Percentiles rank a stretch among this genome's conserved stretches.
Evolutionary conservation across 2,329 filamentous ascomycete genomes (phyloP).

Genomic region (Aspergillus caelatus): DNA sequence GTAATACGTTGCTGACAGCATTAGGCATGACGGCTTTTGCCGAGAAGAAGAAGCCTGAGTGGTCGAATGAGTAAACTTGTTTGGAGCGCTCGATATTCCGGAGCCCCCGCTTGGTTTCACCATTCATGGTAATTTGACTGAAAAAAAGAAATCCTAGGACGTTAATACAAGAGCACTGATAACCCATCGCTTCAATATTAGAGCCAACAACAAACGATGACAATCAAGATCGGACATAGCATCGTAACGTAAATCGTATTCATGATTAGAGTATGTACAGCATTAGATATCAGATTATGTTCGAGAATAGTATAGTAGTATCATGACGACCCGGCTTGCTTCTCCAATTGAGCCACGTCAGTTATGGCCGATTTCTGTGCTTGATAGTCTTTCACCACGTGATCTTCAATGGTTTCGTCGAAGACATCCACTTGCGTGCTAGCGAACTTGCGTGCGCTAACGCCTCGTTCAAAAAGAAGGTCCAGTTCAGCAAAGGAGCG

Average conservation of each 20-base stretch:
- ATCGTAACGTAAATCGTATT: conserved; percentile 18
- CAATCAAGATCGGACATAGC: not conserved
- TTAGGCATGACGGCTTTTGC: conserved; percentile 85
- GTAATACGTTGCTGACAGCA: conserved; percentile 14
- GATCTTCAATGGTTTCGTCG: conserved; percentile 38
- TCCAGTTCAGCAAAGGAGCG: conserved; percentile 86
- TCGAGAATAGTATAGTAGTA: conserved; percentile 8
- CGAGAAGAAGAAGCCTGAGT: conserved; percentile 90
- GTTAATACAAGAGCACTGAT: not conserved
- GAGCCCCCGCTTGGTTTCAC: not conserved
- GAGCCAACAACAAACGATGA: not conserved
- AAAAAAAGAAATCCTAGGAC: not conserved
- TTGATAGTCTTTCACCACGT: conserved; percentile 33
- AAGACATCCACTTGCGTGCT: conserved; percentile 60
- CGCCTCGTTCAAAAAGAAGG: conserved; percentile 73
- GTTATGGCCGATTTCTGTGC: conserved; percentile 53
- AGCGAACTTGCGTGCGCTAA: conserved; percentile 74
- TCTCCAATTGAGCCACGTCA: conserved; percentile 59
- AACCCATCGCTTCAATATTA: not conserved
- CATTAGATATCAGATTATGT: conserved; percentile 12
- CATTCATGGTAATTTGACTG: not conserved
- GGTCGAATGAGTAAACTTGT: conserved; percentile 70
- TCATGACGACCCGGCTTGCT: conserved; percentile 26
- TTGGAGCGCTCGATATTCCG: not conserved
- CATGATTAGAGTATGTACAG: conserved; percentile 25